Percentiles rank a stretch among this genome's conserved stretches.
Conservation (phyloP, 805 yeast species). For the Tanozyma kutaoensis region DNA sequence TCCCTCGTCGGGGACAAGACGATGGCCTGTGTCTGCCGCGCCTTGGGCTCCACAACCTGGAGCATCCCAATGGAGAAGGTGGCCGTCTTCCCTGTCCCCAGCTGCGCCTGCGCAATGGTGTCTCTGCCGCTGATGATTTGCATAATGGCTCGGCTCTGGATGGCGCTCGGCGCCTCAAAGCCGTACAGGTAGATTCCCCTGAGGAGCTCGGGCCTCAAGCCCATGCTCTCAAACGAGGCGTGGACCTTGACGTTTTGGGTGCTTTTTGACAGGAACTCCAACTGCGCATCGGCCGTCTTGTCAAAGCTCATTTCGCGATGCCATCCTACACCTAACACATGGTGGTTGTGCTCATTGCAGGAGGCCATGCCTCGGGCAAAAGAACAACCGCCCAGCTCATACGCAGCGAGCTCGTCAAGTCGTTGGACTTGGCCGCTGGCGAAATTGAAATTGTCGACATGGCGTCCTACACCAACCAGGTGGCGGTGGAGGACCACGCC, state of each 20-base stretch:
- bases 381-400: constrained; percentile 23
- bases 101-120: constrained; percentile 96
- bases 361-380: constrained; percentile 53
- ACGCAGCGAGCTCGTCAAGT: constrained; percentile 10
- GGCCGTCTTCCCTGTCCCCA: constrained; percentile 99
- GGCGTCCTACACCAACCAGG: constrained; percentile 18
- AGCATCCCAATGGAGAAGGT: constrained; percentile 92
- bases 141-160: constrained; percentile 93
- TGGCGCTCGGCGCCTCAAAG: constrained; percentile 93
- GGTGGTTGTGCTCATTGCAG: constrained; percentile 34
- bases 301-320: constrained; percentile 32
- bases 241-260: constrained; percentile 46
- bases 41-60: constrained; percentile 66
- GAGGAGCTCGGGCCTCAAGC: constrained; percentile 22
- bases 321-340: neutral
- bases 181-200: constrained; percentile 75
- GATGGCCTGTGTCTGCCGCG: constrained; percentile 75
- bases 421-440: constrained; percentile 4
- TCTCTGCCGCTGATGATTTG: constrained; percentile 93
- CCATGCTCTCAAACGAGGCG: constrained; percentile 30
- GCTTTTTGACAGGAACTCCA: constrained; percentile 36
- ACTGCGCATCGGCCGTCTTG: constrained; percentile 36
- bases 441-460: constrained; percentile 29
- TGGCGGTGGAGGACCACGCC: constrained; percentile 5
- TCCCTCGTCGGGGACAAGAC: constrained; percentile 94